A percentile compares a stretch with the other conserved stretches of the same genome.
Conservation (phyloP, 2,329 filamentous ascomycete species). For the Cytospora piceicola region DNA sequence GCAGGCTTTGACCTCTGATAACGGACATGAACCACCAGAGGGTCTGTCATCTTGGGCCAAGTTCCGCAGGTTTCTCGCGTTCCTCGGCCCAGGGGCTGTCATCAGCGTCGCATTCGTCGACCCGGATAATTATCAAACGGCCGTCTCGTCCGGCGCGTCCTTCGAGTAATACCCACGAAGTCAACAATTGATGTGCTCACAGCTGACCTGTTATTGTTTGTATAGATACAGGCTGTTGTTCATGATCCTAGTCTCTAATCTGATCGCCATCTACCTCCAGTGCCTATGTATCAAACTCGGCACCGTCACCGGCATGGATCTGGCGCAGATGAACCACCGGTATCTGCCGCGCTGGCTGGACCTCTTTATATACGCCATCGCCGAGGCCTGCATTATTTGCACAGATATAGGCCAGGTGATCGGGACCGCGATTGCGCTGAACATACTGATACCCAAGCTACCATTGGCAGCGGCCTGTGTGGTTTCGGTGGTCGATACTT, state of each 20-base stretch:
- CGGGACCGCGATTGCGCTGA: slow-evolving; percentile 69
- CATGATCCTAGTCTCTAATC: slow-evolving; percentile 66
- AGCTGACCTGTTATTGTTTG: no score
- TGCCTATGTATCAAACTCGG: slow-evolving; percentile 68
- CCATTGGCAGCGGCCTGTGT: slow-evolving; percentile 67
- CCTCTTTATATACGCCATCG: slow-evolving; percentile 60
- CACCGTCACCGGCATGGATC: slow-evolving; percentile 67
- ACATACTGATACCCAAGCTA: slow-evolving; percentile 62
- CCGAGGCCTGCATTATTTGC: slow-evolving; percentile 67
- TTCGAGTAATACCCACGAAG: slow-evolving; percentile 45
- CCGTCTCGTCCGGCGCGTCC: slow-evolving; percentile 61
- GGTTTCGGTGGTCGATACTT: slow-evolving; percentile 68
- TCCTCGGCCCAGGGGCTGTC: slow-evolving; percentile 37
- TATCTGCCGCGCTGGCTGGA: slow-evolving; percentile 67
- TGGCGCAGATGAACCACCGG: slow-evolving; percentile 65
- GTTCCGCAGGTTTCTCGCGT: slow-evolving; percentile 34
- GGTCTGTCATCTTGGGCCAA: slow-evolving; percentile 8
- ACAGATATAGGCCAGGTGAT: slow-evolving; percentile 70
- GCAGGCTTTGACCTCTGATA: neutral
- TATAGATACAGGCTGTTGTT: slow-evolving; percentile 61
- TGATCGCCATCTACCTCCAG: slow-evolving; percentile 68
- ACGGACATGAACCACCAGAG: neutral
- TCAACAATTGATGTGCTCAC: no score
- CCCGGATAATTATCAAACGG: slow-evolving; percentile 37
- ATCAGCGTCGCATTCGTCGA: slow-evolving; percentile 39